Conservation (phyloP, 306 rosid species). For the Prunus mongolica region DNA sequence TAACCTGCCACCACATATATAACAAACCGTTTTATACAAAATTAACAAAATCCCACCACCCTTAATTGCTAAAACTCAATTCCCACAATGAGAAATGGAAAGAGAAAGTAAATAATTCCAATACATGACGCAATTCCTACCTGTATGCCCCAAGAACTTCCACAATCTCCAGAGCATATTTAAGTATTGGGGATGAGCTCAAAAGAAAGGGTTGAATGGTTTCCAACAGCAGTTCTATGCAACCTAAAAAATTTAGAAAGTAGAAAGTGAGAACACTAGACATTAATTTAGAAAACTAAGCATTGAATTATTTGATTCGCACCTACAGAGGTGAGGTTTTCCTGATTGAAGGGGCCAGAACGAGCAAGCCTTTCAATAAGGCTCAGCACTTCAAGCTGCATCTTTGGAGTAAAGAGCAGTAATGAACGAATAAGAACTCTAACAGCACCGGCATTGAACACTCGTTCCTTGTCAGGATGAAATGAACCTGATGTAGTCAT, state of each 20-base stretch:
- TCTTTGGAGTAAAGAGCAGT: conserved; percentile 81
- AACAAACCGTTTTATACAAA: conserved; percentile 12
- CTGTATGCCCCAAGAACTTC: conserved; percentile 97
- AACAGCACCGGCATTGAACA: conserved; percentile 83
- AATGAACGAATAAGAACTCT: conserved; percentile 77
- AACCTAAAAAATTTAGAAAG: conserved; percentile 49
- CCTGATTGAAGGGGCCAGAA: conserved; percentile 87
- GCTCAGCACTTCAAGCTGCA: conserved; percentile 73
- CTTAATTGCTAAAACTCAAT: not conserved
- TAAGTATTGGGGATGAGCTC: conserved; percentile 82
- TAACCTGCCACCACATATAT: conserved; percentile 51
- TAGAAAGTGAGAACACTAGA: conserved; percentile 12
- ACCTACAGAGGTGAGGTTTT: conserved; percentile 89
- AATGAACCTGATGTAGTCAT: conserved; percentile 74
- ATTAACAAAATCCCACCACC: not conserved
- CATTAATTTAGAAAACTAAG: conserved; percentile 17
- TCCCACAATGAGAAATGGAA: conserved; percentile 10
- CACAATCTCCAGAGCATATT: conserved; percentile 78
- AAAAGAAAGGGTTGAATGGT: conserved; percentile 83
- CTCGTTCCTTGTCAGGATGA: conserved; percentile 69
- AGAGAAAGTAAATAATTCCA: conserved; percentile 17
- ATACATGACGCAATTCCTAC: conserved; percentile 35
- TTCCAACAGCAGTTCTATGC: conserved; percentile 90
- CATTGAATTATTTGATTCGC: conserved; percentile 28
- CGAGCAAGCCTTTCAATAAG: conserved; percentile 76